Conservation (phyloP, 441 rosid genomes). For the Pelargonium fulgidum region DNA sequence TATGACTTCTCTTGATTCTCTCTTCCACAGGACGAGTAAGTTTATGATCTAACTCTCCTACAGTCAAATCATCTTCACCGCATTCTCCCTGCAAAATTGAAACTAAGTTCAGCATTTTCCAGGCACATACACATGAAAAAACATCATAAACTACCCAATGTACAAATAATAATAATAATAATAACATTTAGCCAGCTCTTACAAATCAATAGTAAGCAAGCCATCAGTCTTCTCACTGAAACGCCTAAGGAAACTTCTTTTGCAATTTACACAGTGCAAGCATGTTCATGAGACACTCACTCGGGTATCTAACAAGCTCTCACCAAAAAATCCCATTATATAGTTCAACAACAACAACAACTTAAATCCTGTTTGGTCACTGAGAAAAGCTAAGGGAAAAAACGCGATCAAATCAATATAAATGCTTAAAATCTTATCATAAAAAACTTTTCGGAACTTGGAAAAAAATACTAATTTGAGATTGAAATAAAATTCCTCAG, state of each 20-base stretch:
- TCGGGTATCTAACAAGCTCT: conserved; percentile 53
- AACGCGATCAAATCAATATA: neutral
- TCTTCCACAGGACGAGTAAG: conserved; percentile 19
- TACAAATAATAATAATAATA: conserved; percentile 8
- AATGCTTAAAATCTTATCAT: neutral
- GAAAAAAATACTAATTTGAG: neutral
- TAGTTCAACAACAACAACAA: conserved; percentile 19
- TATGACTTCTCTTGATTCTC: conserved; percentile 11
- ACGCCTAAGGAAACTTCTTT: conserved; percentile 54
- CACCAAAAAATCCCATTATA: conserved; percentile 35
- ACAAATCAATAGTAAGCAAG: conserved; percentile 58
- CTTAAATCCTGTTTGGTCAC: conserved; percentile 28
- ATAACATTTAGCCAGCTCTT: conserved; percentile 57
- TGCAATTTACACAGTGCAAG: conserved; percentile 56
- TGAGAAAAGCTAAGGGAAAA: conserved; percentile 20
- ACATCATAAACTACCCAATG: conserved; percentile 14
- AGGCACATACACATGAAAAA: neutral
- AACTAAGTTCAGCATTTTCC: neutral
- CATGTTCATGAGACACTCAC: conserved; percentile 43
- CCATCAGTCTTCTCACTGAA: conserved; percentile 71
- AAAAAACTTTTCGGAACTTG: neutral
- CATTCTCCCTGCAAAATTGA: neutral
- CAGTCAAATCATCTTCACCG: conserved; percentile 16
- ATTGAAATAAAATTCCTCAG: conserved; percentile 8
- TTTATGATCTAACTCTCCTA: conserved; percentile 28